These are phyloP conservation scores for Brachypodium distachyon DNA, from an alignment of 202 grass and related monocot species.

Conservation along the genomic window DNA sequence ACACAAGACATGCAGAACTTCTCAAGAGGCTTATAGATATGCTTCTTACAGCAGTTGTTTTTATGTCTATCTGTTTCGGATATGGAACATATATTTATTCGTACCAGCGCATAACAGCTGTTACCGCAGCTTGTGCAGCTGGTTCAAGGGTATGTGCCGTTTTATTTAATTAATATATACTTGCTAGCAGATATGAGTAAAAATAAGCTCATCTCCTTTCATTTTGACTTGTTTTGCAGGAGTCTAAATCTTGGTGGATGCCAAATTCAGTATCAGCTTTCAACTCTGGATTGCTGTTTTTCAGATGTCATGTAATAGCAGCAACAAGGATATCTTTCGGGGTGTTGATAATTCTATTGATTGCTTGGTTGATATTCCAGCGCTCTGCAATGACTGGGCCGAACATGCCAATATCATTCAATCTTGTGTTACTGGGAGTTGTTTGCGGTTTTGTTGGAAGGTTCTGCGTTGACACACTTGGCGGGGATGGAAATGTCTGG, in stretches of 20 bases:
- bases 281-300: constrained; percentile 40
- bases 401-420: constrained; percentile 87
- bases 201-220: background rate
- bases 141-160: constrained; percentile 39
- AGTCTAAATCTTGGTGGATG: constrained; percentile 75
- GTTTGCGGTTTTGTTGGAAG: constrained; percentile 74
- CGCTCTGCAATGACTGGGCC: constrained; percentile 46
- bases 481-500: constrained; percentile 71
- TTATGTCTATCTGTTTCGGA: constrained; percentile 73
- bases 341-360: constrained; percentile 61
- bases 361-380: constrained; percentile 65
- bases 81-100: constrained; percentile 81
- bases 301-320: constrained; percentile 67
- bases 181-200: background rate
- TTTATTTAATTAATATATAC: background rate
- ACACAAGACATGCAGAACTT: constrained; percentile 51
- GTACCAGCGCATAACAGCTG: constrained; percentile 62
- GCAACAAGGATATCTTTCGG: constrained; percentile 50
- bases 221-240: constrained; percentile 37
- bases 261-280: constrained; percentile 64
- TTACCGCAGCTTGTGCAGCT: constrained; percentile 50
- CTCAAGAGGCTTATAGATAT: constrained; percentile 73
- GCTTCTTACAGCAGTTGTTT: constrained; percentile 63
- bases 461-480: constrained; percentile 66
- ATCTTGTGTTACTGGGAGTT: constrained; percentile 56